Base-by-base conservation (phyloP, 1,139 yeast species). In the Hemisphaericaspora xylofermentans region DNA sequence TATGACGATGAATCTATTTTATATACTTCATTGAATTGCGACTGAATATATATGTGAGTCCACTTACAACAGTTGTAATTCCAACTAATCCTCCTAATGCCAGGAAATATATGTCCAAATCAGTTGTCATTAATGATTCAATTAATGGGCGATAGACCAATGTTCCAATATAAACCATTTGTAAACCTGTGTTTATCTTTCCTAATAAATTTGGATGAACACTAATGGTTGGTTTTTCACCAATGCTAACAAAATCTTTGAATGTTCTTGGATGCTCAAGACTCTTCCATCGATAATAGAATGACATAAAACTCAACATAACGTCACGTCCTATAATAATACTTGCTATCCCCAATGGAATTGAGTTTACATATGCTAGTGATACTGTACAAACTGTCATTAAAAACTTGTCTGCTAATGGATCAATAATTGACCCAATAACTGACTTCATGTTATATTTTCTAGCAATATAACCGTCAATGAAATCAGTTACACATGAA, bases 391-490 rank as follows among this genome's bases (percentile, higher is more conserved):
- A 80, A 0, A 87, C 80, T 33, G 94, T 78, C 96, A 94, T 88
- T 35, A 94, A 69, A 18, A 87, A 69, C 61, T 94, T 94, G 58
- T 94, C 99, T 0, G 98, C 99, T 68, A 89, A 74, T 0, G 99
- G 98, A 56, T 94, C 99, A 33, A 94, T 69, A 16, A 94, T 84
- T 0, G 96, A 85, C 0, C 99, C 99, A 4, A 91, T 77, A 2
- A 87, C 83, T 0, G 96, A 82, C 53, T 81, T 79, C 76, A 85
- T 71, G 42, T 88, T 82, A 68, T 65, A 91, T 46, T 64, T 76
- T 41, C 99, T 72, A 8, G 99, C 98, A 50, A 94, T 79, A 56
- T 66, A 87, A 0, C 99, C 98, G 60, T 94, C 99, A 18, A 91
- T 64, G 51, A 87, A 83, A 60, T 94, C 99, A 0, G 98, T 91